Conservation (phyloP, 2,329 filamentous ascomycete genomes). For the Parastagonospora avenae region DNA sequence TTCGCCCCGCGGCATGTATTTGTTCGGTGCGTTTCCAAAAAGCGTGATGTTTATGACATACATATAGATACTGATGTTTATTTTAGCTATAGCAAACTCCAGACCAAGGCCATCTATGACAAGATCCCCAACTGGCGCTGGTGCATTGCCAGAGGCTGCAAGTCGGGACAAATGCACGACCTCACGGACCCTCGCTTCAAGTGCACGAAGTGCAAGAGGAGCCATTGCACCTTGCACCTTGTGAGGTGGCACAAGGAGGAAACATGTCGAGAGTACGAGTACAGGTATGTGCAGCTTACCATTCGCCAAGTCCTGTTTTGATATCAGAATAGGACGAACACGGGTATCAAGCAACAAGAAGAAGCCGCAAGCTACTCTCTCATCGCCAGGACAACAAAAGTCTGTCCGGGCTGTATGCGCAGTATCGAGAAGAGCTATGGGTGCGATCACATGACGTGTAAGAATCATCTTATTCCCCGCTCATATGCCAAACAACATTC, state of each 20-base stretch:
- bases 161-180: constrained; percentile 59
- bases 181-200: constrained; percentile 48
- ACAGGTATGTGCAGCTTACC: constrained; percentile 25
- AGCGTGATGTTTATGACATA: not conserved
- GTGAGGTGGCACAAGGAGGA: constrained; percentile 47
- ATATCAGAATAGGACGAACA: constrained; percentile 16
- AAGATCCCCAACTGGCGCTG: constrained; percentile 56
- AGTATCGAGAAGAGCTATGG: constrained; percentile 49
- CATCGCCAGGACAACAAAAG: constrained; percentile 41
- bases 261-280: constrained; percentile 48
- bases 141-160: constrained; percentile 58
- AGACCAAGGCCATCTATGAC: constrained; percentile 52
- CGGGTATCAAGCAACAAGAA: constrained; percentile 31
- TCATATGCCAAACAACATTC: not conserved
- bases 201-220: constrained; percentile 43
- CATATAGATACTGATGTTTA: not conserved
- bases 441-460: constrained; percentile 50
- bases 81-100: constrained; percentile 49
- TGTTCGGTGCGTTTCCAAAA: constrained; percentile 40
- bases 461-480: constrained; percentile 4
- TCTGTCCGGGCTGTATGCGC: constrained; percentile 48
- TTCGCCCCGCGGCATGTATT: constrained; percentile 55
- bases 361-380: constrained; percentile 35
- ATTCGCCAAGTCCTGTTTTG: not conserved
- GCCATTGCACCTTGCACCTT: constrained; percentile 45